Evolutionary conservation across 768 basidiomycete species (phyloP), one percentile per base, ranked within the genome.

Genomic region (Collybiopsis confluens): DNA sequence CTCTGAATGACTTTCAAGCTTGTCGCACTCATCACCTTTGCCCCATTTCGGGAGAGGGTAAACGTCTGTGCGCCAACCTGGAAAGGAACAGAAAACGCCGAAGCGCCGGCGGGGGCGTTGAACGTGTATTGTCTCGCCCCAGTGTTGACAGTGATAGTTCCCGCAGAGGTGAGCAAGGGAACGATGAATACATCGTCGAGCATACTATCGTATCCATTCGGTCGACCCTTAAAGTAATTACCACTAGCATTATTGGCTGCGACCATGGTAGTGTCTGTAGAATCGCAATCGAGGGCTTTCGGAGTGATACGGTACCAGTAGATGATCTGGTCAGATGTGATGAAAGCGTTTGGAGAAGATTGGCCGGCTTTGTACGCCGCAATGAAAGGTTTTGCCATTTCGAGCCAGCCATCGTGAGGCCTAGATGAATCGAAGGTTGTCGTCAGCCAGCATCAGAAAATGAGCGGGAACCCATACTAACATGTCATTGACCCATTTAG

Each of bases 351-450:
- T 18, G 43, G 36, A 13, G 54, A 54, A 2, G 61, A 21, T 1
- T 59, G 49, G 23, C 78, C 76, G 4, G 70, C 73, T 64, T 78
- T 77, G 71, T 72, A 80, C 6, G 74, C 74, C 7, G 64, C 59
- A 26, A 76, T 71, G 59, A 74, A 78, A 59, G 74, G 77, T 36
- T 72, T 75, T 30, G 72, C 72, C 68, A 80, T 73, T 41, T 71
- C 65, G 8, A 79, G 70, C 70, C 74, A 81, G 21, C 59, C 61
- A 5, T 27, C 26, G 36, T 62, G 61, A 1, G 59, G 59, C 61
- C 59, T 62, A 15, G 20, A 6, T 8, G 7, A 43, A 28, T 10
- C 5, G 3, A 9, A 30, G n/a, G 40, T 18, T 16, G 23, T 24
- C 26, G 18, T 46, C 13, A 54, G 44, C 30, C 18, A 23, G 26